These are phyloP conservation scores for Flaveria brownii DNA, from an alignment of 129 eudicot genomes.

Conservation along the genomic window DNA sequence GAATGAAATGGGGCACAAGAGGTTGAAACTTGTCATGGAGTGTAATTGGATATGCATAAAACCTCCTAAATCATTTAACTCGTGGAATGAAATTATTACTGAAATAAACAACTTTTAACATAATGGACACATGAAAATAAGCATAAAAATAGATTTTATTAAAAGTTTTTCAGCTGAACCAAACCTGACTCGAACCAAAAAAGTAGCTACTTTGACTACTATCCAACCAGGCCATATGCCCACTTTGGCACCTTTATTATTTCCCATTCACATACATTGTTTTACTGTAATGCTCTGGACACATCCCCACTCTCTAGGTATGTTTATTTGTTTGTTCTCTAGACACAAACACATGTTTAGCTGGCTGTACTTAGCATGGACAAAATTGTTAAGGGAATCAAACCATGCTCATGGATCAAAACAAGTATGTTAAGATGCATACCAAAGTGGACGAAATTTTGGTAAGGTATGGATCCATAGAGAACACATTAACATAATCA, in stretches of 20 bases:
- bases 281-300: neutral
- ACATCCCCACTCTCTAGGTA: neutral
- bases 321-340: too few species aligned
- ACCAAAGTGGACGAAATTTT: neutral
- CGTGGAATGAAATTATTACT: neutral
- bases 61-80: neutral
- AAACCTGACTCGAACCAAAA: neutral
- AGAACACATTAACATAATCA: neutral
- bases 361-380: neutral
- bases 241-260: neutral
- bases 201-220: neutral
- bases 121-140: neutral
- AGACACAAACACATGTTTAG: neutral
- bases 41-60: slow-evolving; percentile 5
- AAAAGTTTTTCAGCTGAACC: neutral
- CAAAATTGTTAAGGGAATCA: neutral
- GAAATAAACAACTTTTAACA: neutral
- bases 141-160: neutral
- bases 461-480: neutral
- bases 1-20: neutral
- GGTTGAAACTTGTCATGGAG: slow-evolving; percentile 1
- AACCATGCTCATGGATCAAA: neutral
- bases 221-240: neutral
- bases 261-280: neutral
- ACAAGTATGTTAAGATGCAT: neutral